Evolutionary conservation across 805 yeast species (phyloP).

Genomic region (Wickerhamiella vanderwaltii): DNA sequence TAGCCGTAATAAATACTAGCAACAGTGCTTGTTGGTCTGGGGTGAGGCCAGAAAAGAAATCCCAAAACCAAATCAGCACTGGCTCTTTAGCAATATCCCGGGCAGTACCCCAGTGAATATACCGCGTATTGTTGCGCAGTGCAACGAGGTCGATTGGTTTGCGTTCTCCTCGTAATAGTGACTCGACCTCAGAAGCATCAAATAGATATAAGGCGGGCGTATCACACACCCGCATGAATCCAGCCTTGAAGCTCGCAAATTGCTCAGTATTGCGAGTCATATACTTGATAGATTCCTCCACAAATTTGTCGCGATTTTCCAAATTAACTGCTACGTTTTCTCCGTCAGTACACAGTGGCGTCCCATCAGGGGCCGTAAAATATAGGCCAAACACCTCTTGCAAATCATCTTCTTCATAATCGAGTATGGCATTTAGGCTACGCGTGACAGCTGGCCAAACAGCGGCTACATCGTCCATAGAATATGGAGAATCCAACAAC

Average conservation of each 20-base stretch:
- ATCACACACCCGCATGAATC: constrained; percentile 66
- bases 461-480: constrained; percentile 52
- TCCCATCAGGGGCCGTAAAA: constrained; percentile 54
- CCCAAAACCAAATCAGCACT: constrained; percentile 80
- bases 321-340: constrained; percentile 40
- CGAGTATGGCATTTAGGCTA: constrained; percentile 38
- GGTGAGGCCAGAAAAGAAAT: constrained; percentile 41
- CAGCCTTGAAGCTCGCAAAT: constrained; percentile 48
- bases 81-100: constrained; percentile 25
- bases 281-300: constrained; percentile 49
- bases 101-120: constrained; percentile 47
- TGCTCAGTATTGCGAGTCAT: constrained; percentile 43
- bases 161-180: constrained; percentile 64
- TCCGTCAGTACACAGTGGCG: constrained; percentile 54
- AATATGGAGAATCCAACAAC: constrained; percentile 42
- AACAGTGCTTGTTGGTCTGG: constrained; percentile 46
- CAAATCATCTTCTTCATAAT: constrained; percentile 34
- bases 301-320: constrained; percentile 48
- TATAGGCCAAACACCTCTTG: constrained; percentile 39
- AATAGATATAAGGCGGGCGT: constrained; percentile 73
- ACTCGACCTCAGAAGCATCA: constrained; percentile 68
- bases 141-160: constrained; percentile 57
- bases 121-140: constrained; percentile 59
- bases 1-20: constrained; percentile 72
- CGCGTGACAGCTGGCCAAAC: constrained; percentile 56